Evolutionary conservation across 768 basidiomycete genomes (phyloP).

Genomic region (Clathrus columnatus): DNA sequence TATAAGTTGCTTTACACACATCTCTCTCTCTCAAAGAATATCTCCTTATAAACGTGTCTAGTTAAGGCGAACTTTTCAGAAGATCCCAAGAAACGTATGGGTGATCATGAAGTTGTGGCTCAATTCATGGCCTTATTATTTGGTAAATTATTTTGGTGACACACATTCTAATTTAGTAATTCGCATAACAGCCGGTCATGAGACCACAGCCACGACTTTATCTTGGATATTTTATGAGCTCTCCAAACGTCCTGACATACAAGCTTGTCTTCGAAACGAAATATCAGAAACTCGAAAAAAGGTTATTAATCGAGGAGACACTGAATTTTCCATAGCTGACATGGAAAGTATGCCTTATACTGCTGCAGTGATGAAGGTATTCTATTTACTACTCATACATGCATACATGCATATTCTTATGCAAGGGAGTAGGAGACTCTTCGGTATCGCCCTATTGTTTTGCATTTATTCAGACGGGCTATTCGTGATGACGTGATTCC

Average conservation of each 20-base stretch:
- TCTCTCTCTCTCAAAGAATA: no score
- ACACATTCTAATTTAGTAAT: background rate
- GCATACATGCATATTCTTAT: no score
- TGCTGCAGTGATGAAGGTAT: constrained; percentile 26
- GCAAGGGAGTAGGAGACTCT: constrained; percentile 18
- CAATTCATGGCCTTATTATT: constrained; percentile 31
- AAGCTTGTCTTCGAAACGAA: constrained; percentile 54
- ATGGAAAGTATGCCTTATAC: constrained; percentile 25
- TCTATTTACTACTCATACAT: background rate
- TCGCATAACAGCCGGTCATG: constrained; percentile 32
- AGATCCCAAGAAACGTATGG: constrained; percentile 34
- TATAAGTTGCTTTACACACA: constrained; percentile 22
- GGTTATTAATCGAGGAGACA: constrained; percentile 17
- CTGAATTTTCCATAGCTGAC: constrained; percentile 23
- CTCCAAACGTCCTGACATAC: constrained; percentile 46
- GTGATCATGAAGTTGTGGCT: constrained; percentile 38
- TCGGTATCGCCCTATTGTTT: constrained; percentile 26
- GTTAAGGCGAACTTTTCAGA: constrained; percentile 50
- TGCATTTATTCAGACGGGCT: constrained; percentile 20
- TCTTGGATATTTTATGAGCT: constrained; percentile 59
- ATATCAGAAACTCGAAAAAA: constrained; percentile 24
- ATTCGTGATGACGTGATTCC: constrained; percentile 26
- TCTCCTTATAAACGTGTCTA: constrained; percentile 18
- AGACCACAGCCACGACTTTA: constrained; percentile 50
- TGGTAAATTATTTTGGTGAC: background rate